Evolutionary conservation across 2,329 filamentous ascomycete genomes (phyloP), one percentile per base, ranked within the genome.

Genomic region (Colletotrichum gigasporum): DNA sequence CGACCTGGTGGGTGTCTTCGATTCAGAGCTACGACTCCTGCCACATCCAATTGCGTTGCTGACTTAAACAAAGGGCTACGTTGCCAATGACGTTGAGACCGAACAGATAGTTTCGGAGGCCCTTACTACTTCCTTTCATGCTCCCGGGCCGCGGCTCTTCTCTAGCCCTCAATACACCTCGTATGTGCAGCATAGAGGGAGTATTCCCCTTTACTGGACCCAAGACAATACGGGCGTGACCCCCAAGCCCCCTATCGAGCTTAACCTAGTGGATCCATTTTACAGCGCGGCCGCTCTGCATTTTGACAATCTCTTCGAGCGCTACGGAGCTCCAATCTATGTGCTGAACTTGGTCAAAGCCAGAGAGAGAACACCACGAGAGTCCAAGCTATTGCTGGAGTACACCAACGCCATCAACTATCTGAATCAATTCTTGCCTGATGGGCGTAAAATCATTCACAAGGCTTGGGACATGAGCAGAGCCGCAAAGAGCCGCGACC

Each of bases 391-490:
- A 5, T 81, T 98, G 1, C 85, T 90, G 34, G 95, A 97, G 75
- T 98, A 94, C 74, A 94, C 93, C 4, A 87, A 91, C 69, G 93
- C 94, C 5, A 90, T 98, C 67, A 87, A 90, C 41, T 99, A 99
- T 71, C 88, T 99, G 48, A 99, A 98, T 69, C 95, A 98, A 73
- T 97, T 96, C 63, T 82, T 99, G 2, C 95, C 96, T 0, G 79
- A 84, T 2, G 90, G 90, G 59, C 93, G 94, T 73, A 93, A 93
- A 74, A 97, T 99, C 53, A 88, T 95, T 9, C 95, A 99, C 76
- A 93, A 96, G 71, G 94, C 95, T 3, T 99, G 96, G 89, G 96
- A 99, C 74, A 99, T 99, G 96, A 97, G 94, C 66, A 87, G 96
- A 63, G 95, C 96, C 5, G 93, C 95, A 16, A 99, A 99, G 78